Evolutionary conservation across 192 early-diverging fungal genomes (phyloP).

Genomic region (Anaeromyces robustus): DNA sequence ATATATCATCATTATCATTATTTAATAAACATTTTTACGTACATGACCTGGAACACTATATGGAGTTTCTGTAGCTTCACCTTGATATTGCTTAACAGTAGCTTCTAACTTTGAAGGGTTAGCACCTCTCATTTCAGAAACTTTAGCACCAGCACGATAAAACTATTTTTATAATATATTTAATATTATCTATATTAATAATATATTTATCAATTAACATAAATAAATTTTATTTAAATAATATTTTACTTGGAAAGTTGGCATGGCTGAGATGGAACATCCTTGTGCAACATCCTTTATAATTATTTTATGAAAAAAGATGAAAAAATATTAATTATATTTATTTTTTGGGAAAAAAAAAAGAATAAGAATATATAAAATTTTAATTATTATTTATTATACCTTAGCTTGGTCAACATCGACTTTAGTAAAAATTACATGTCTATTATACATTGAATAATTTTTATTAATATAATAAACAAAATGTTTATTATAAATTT

Average conservation of each 20-base stretch:
- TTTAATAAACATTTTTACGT: background rate
- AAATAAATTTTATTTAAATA: background rate
- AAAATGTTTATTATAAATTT: no score
- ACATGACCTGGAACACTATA: background rate
- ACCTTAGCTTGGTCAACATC: slow-evolving; percentile 32
- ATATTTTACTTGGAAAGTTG: slow-evolving; percentile 55
- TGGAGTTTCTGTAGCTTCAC: slow-evolving; percentile 7
- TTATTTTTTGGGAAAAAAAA: no score
- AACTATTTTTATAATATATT: no score
- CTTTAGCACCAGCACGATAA: slow-evolving; percentile 55
- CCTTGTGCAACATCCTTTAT: slow-evolving; percentile 24
- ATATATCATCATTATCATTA: background rate
- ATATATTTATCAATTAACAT: no score
- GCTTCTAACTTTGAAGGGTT: slow-evolving; percentile 50
- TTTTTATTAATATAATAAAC: no score
- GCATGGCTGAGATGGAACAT: slow-evolving; percentile 44
- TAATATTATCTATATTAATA: no score
- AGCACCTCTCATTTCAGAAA: slow-evolving; percentile 68
- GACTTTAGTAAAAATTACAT: slow-evolving; percentile 13
- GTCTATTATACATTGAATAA: background rate
- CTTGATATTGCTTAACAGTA: slow-evolving; percentile 48
- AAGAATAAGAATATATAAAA: no score
- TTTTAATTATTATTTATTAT: background rate
- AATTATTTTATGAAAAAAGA: background rate
- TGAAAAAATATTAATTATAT: no score